Evolutionary conservation across 176 grass and related monocot species (phyloP).

Genomic region (Urochloa ruziziensis): DNA sequence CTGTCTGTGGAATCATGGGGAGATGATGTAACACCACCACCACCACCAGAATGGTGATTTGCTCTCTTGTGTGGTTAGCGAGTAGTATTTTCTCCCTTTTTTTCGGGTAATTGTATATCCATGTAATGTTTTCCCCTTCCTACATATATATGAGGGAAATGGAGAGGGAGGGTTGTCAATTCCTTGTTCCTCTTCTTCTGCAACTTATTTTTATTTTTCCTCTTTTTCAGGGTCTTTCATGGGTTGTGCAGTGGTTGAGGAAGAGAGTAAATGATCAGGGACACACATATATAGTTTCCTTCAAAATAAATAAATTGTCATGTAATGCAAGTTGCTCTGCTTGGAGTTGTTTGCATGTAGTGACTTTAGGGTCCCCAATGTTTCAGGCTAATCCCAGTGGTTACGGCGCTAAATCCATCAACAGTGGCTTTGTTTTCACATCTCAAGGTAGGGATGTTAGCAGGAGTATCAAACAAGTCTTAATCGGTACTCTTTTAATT

Average conservation of each 20-base stretch:
- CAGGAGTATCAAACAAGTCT: constrained; percentile 29
- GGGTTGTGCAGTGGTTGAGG: constrained; percentile 22
- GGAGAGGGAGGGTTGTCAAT: constrained; percentile 36
- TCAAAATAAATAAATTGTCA: neutral
- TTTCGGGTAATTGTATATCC: constrained; percentile 37
- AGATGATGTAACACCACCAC: neutral
- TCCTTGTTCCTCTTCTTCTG: neutral
- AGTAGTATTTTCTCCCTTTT: neutral
- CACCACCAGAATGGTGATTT: constrained; percentile 23
- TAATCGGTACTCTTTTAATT: constrained; percentile 9
- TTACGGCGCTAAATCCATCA: constrained; percentile 15
- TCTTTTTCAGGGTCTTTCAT: neutral
- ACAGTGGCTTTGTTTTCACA: constrained; percentile 28
- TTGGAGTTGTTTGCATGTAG: neutral
- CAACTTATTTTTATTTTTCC: neutral
- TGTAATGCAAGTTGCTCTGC: constrained; percentile 4
- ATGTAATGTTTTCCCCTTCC: constrained; percentile 50
- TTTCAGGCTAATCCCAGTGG: constrained; percentile 5
- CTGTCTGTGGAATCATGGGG: constrained; percentile 15
- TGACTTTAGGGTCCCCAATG: neutral
- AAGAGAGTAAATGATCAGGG: constrained; percentile 8
- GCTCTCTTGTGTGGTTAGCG: constrained; percentile 36
- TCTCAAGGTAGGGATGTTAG: neutral
- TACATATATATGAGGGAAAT: constrained; percentile 12
- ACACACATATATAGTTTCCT: neutral